Evolutionary conservation across 345 rosid species (phyloP).

Genomic region (Lagerstroemia speciosa): DNA sequence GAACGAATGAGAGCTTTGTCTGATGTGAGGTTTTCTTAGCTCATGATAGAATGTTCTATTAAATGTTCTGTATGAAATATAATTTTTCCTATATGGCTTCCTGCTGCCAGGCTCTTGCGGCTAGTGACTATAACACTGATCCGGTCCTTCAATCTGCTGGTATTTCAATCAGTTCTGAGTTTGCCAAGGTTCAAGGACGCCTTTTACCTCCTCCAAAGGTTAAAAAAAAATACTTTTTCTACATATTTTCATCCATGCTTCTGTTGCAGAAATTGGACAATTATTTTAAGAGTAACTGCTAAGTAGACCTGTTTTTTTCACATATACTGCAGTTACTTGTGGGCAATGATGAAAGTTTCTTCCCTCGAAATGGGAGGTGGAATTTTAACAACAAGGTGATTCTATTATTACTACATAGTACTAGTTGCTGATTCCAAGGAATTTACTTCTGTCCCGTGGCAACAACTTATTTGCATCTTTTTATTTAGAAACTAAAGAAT

Average conservation of each 20-base stretch:
- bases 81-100: not conserved
- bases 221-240: too few relatives aligned
- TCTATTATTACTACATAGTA: not conserved
- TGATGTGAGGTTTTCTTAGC: constrained; percentile 31
- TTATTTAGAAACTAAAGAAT: constrained; percentile 52
- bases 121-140: constrained; percentile 57
- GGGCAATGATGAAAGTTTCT: constrained; percentile 69
- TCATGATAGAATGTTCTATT: not conserved
- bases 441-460: not conserved
- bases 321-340: constrained; percentile 42
- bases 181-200: constrained; percentile 76
- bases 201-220: constrained; percentile 70
- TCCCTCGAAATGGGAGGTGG: constrained; percentile 85
- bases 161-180: constrained; percentile 41
- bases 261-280: not conserved
- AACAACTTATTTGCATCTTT: not conserved
- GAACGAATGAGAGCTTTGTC: constrained; percentile 32
- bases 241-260: too few relatives aligned
- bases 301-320: not conserved
- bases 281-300: not conserved
- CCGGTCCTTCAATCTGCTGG: constrained; percentile 59
- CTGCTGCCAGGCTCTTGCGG: constrained; percentile 46
- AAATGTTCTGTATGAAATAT: constrained; percentile 4
- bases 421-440: not conserved
- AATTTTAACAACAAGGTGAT: constrained; percentile 76